Evolutionary conservation across 495 filamentous ascomycete species (phyloP).

Genomic region (Talaromyces borbonicus): DNA sequence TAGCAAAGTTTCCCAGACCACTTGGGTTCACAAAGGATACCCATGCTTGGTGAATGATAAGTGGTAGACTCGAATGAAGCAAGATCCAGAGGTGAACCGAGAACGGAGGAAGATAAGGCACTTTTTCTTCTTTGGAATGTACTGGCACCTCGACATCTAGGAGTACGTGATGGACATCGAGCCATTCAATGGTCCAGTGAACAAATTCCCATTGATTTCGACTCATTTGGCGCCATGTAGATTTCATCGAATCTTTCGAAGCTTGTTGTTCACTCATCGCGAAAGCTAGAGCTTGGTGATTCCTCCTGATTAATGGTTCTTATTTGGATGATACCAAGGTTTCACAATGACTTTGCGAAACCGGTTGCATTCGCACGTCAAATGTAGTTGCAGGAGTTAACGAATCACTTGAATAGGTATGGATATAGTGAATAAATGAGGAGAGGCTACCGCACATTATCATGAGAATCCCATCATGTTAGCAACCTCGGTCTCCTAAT

Average conservation of each 20-base stretch:
- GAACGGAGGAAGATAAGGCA: constrained; percentile 30
- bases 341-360: too few species aligned
- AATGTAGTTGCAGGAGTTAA: too few species aligned
- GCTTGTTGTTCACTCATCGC: neutral
- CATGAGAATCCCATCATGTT: too few species aligned
- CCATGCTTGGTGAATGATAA: constrained; percentile 26
- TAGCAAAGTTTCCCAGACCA: constrained; percentile 20
- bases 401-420: too few species aligned
- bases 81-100: constrained; percentile 29
- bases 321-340: too few species aligned
- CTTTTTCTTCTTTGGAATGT: constrained; percentile 26
- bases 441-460: too few species aligned
- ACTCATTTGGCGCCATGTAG: constrained; percentile 28
- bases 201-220: constrained; percentile 25
- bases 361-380: too few species aligned
- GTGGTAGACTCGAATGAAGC: constrained; percentile 27
- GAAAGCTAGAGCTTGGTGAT: too few species aligned
- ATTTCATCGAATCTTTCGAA: constrained; percentile 36
- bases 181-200: constrained; percentile 25
- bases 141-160: constrained; percentile 27
- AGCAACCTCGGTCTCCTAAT: too few species aligned
- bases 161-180: constrained; percentile 26
- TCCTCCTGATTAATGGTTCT: too few species aligned
- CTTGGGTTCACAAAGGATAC: constrained; percentile 19
- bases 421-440: too few species aligned